Evolutionary conservation across 106 monocot species (phyloP).

Genomic region (Alisma plantagoaquatica): DNA sequence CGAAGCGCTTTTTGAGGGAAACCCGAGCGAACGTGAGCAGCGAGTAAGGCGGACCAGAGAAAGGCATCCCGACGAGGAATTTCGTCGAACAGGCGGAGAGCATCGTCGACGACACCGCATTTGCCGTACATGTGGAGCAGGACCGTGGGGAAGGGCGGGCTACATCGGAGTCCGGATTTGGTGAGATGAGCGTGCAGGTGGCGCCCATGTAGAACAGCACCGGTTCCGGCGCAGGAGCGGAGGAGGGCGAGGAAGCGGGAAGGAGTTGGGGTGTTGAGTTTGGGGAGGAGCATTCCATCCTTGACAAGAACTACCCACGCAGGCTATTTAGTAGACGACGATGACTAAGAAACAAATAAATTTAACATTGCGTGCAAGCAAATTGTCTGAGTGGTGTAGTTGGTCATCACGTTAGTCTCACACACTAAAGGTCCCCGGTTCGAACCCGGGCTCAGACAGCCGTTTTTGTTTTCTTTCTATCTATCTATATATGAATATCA

Average conservation of each 20-base stretch:
- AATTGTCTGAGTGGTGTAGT: too few relatives aligned
- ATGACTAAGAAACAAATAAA: background rate
- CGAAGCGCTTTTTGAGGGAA: constrained; percentile 21
- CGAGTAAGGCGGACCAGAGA: constrained; percentile 40
- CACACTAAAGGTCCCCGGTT: too few relatives aligned
- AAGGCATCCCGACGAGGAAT: constrained; percentile 27
- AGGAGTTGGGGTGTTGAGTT: background rate
- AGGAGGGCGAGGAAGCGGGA: constrained; percentile 20
- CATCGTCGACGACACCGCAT: constrained; percentile 20
- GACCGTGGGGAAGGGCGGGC: constrained; percentile 21
- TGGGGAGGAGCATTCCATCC: background rate
- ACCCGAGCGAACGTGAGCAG: constrained; percentile 34
- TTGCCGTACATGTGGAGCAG: constrained; percentile 44
- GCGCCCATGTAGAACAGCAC: constrained; percentile 3
- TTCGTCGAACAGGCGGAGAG: constrained; percentile 54
- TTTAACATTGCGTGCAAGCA: background rate
- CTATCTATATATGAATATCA: too few relatives aligned
- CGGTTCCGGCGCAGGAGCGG: constrained; percentile 19
- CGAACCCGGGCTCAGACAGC: background rate
- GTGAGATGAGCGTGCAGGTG: constrained; percentile 46
- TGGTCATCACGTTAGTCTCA: too few relatives aligned
- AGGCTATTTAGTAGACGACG: background rate
- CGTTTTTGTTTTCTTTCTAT: background rate
- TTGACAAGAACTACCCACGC: background rate
- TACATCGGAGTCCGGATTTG: constrained; percentile 31